Evolutionary conservation across 2,329 filamentous ascomycete species (phyloP), one percentile per base, ranked within the genome.

Genomic region (Ascochyta pisi): DNA sequence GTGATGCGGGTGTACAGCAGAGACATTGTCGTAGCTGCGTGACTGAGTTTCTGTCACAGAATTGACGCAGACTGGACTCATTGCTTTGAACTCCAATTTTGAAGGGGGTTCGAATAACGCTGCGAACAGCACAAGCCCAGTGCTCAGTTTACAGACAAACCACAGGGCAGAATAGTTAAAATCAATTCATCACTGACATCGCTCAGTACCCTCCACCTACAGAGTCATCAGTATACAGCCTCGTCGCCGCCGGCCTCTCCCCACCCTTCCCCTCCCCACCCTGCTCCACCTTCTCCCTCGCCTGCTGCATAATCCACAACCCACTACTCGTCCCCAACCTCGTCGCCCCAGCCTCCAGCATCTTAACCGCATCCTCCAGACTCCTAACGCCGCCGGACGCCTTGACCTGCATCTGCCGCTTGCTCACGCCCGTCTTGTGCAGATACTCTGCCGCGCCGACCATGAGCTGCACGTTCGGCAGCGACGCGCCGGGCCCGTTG

Each of bases 331-430:
- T 82, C 7, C 85, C 85, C 58, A 87, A 76, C 35, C 85, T 76
- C 37, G 77, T 79, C 1, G 85, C 84, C 1, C 85, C 85, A 2
- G 82, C 81, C 63, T 82, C 79, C 24, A 86, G 64, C 83, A 87
- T 85, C 61, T 73, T 75, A 41, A 81, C 63, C 54, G 81, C 81
- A 57, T 83, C 81, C 43, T 77, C 78, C 19, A 82, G 67, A 16
- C 78, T 80, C 60, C 82, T 74, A 1, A 87, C 76, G 0, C 84
- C 85, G 3, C 85, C 85, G 57, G 81, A 84, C 7, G 85, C 85
- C 71, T 87, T 86, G 41, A 87, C 83, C 50, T 79, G 74, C 74
- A 83, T 81, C 60, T 68, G 66, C 52, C 62, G 64, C 33, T 57
- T 66, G 46, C 66, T 59, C 3, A 68, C 52, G 8, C 64, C 61